These are phyloP conservation scores for Mycosarcoma mackinlayi DNA, from an alignment of 1,284 basidiomycete species.

Conservation along the genomic window DNA sequence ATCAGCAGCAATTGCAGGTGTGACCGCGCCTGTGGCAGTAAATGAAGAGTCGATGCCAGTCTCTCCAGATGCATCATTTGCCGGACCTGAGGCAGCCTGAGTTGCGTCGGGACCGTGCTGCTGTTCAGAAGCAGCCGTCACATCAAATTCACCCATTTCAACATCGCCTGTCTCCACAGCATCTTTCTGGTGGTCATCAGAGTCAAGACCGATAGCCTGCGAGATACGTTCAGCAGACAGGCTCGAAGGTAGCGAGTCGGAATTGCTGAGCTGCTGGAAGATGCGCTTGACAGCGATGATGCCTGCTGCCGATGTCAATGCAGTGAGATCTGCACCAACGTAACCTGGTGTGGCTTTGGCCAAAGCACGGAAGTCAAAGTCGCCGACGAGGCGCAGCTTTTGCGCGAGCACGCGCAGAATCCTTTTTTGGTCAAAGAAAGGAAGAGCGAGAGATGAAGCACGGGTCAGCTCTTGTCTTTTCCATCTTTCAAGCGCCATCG, in stretches of 20 bases:
- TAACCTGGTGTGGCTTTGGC: constrained; percentile 96
- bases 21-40: constrained; percentile 13
- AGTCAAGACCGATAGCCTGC: constrained; percentile 35
- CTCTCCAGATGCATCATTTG: constrained; percentile 9
- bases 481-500: background rate
- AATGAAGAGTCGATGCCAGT: constrained; percentile 5
- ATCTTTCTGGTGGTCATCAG: constrained; percentile 5
- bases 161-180: constrained; percentile 23
- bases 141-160: constrained; percentile 43
- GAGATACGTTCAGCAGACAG: constrained; percentile 31
- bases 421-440: constrained; percentile 18
- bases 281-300: constrained; percentile 96
- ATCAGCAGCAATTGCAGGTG: constrained; percentile 16
- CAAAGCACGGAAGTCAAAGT: constrained; percentile 82
- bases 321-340: constrained; percentile 92
- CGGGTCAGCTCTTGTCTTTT: constrained; percentile 11
- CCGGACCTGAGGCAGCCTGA: constrained; percentile 1
- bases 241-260: constrained; percentile 49
- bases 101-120: background rate
- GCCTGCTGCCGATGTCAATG: constrained; percentile 90
- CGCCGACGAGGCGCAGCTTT: constrained; percentile 72
- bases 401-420: constrained; percentile 63
- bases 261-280: constrained; percentile 76
- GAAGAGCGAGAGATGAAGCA: background rate
- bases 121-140: background rate